phyloP scores from a whole-genome alignment of 306 rosid species.

The Gillenia trifoliata region DNA sequence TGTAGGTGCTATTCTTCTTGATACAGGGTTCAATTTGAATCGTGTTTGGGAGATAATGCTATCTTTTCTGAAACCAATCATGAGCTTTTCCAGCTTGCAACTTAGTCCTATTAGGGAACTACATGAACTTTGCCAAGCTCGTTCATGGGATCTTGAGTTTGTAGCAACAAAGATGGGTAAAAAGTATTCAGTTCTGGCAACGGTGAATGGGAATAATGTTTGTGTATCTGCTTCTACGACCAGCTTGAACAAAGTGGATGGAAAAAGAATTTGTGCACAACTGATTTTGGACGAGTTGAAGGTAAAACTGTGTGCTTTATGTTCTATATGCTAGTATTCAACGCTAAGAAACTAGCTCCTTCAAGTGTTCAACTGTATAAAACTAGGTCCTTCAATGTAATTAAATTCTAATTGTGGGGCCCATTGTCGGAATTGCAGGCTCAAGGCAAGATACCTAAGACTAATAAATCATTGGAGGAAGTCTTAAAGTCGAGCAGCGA shows the following conservation, averaged over 20 bases:
- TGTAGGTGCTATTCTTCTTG: conserved; percentile 90
- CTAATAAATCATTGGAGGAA: conserved; percentile 68
- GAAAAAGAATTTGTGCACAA: conserved; percentile 50
- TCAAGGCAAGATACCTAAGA: conserved; percentile 49
- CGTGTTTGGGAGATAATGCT: conserved; percentile 63
- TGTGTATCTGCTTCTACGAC: conserved; percentile 38
- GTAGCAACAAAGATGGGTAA: conserved; percentile 21
- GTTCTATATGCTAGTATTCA: background rate
- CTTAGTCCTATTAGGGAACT: conserved; percentile 79
- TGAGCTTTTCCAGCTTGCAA: conserved; percentile 63
- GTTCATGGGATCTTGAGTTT: conserved; percentile 34
- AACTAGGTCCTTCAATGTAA: background rate
- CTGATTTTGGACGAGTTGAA: conserved; percentile 38
- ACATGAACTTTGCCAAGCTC: conserved; percentile 67
- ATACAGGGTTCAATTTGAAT: conserved; percentile 74
- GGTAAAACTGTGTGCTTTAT: conserved; percentile 43
- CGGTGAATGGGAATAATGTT: conserved; percentile 39
- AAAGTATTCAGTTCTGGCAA: conserved; percentile 45
- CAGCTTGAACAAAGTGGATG: conserved; percentile 51
- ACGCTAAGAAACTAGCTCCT: background rate
- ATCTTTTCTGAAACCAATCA: conserved; percentile 73
- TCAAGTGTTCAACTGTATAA: background rate
- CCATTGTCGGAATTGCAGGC: conserved; percentile 44
- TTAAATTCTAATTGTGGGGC: background rate
- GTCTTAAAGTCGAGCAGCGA: conserved; percentile 51